Evolutionary conservation across 345 rosid species (phyloP).

Genomic region (Eucalyptus melliodora): DNA sequence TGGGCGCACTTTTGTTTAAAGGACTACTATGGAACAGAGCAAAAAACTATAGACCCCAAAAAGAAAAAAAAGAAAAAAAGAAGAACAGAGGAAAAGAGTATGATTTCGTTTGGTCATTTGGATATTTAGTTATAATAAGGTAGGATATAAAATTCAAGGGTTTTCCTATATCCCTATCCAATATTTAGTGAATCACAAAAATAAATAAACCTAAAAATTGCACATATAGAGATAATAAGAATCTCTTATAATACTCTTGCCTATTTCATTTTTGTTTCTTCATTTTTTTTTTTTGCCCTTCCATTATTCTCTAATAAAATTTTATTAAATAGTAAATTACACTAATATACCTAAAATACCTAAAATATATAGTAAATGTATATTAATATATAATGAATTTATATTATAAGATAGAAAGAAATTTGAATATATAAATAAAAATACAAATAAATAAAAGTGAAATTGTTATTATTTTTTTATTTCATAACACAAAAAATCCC

Average conservation of each 20-base stretch:
- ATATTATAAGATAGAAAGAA: not conserved
- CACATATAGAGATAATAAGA: not conserved
- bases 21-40: not conserved
- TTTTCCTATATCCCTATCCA: not conserved
- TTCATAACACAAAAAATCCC: too few species aligned
- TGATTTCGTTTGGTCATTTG: too few species aligned
- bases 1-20: not conserved
- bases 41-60: too few species aligned
- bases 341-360: not conserved
- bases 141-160: too few species aligned
- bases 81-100: not conserved
- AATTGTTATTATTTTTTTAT: too few species aligned
- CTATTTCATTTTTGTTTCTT: not conserved
- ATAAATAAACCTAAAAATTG: not conserved
- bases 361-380: too few species aligned
- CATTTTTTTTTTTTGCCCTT: not conserved
- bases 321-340: too few species aligned
- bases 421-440: too few species aligned
- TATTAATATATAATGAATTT: too few species aligned
- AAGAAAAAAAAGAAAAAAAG: fast-evolving
- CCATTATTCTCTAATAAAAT: not conserved
- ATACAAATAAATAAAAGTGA: too few species aligned
- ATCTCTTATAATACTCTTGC: not conserved
- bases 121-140: fast-evolving
- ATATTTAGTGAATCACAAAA: too few species aligned